phyloP scores from a whole-genome alignment of 208 protist genomes.

The Leishmania gerbilli region DNA sequence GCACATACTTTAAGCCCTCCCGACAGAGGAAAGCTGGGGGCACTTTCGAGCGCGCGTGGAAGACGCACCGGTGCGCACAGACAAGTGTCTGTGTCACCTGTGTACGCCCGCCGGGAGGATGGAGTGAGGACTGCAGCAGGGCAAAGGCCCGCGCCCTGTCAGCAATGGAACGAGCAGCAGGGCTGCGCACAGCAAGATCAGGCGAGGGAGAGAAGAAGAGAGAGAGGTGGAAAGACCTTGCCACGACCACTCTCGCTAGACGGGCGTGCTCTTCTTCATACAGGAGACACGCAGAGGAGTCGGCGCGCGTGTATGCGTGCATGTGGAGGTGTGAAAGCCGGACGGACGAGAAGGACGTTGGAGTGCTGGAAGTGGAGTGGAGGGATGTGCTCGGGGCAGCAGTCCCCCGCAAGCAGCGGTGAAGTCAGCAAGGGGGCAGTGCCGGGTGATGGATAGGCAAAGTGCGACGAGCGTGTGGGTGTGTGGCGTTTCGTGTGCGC shows the following conservation, averaged over 20 bases:
- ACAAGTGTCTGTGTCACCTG: neutral
- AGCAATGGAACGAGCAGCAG: neutral
- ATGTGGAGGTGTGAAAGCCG: neutral
- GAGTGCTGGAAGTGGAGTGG: neutral
- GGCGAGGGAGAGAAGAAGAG: neutral
- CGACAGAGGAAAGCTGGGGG: too few species aligned
- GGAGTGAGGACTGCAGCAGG: neutral
- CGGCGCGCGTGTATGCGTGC: neutral
- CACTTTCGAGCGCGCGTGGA: neutral
- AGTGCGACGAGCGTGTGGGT: neutral
- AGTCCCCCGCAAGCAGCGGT: neutral
- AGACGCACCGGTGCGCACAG: neutral
- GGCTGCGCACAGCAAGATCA: neutral
- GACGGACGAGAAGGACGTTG: neutral
- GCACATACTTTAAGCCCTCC: too few species aligned
- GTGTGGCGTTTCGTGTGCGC: neutral
- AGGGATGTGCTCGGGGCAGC: neutral
- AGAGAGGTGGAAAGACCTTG: neutral
- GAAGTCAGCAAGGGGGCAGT: neutral
- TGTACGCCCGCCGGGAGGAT: neutral
- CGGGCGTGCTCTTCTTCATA: neutral
- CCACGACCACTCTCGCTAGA: neutral
- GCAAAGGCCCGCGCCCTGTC: neutral
- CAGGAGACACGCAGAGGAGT: neutral
- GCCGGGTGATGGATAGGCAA: neutral